These are phyloP conservation scores for Boletus pseudo-olivaceus DNA, from an alignment of 768 basidiomycete genomes.

Conservation along the genomic window DNA sequence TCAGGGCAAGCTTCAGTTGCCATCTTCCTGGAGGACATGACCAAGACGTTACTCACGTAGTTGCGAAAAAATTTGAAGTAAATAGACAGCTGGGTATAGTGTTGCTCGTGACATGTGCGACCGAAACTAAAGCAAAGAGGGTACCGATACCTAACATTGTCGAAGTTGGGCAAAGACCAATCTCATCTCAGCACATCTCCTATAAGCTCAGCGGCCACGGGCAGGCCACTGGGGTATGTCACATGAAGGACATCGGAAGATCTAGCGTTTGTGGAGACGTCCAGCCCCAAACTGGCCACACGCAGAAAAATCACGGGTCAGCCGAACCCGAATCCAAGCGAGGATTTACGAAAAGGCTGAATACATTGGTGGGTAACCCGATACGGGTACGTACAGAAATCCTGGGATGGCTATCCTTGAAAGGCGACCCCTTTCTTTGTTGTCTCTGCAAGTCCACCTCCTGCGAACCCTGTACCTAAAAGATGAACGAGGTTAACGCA, in stretches of 20 bases:
- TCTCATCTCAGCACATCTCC: not conserved
- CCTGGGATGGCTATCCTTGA: slow-evolving; percentile 56
- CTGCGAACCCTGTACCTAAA: slow-evolving; percentile 87
- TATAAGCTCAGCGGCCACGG: not conserved
- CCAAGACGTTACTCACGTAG: not conserved
- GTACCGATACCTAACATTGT: not conserved
- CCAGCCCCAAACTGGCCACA: not conserved
- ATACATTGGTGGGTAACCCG: not conserved
- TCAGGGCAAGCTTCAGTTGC: too few species aligned
- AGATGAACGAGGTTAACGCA: slow-evolving; percentile 1
- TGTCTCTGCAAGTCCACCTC: slow-evolving; percentile 92
- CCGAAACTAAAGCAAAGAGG: not conserved
- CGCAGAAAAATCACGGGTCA: not conserved
- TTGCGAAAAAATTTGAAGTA: too few species aligned
- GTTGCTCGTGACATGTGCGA: not conserved
- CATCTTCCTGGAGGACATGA: too few species aligned
- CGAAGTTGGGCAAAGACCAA: not conserved
- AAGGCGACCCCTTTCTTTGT: slow-evolving; percentile 78
- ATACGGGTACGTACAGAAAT: slow-evolving; percentile 8
- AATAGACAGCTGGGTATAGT: slow-evolving; percentile 13
- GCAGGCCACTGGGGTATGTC: not conserved
- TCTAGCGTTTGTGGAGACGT: not conserved
- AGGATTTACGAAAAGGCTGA: slow-evolving; percentile 1
- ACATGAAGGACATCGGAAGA: not conserved
- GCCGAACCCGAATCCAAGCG: not conserved